Evolutionary conservation across 768 basidiomycete species (phyloP).

Genomic region (Phylloporus rhodoxanthus): DNA sequence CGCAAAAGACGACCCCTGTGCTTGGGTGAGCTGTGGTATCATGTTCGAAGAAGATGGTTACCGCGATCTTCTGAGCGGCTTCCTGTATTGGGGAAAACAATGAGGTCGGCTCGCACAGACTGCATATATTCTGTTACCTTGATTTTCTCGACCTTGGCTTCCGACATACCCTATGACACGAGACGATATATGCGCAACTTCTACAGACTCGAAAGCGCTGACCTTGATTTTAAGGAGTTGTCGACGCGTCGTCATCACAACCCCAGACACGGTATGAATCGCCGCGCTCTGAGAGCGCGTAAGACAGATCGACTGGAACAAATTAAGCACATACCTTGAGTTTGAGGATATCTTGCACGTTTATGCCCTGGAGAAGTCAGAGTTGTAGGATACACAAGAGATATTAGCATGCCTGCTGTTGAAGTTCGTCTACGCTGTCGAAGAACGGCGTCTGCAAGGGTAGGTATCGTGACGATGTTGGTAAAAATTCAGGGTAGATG

Average conservation of each 20-base stretch:
- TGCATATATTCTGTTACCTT: constrained; percentile 47
- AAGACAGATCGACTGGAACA: not conserved
- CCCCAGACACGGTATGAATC: constrained; percentile 80
- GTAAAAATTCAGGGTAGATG: not conserved
- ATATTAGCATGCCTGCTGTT: constrained; percentile 56
- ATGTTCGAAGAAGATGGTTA: constrained; percentile 20
- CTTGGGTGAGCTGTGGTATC: not conserved
- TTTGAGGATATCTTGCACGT: constrained; percentile 91
- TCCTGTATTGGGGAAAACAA: constrained; percentile 47
- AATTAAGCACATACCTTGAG: constrained; percentile 54
- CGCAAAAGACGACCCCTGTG: constrained; percentile 83
- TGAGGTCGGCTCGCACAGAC: not conserved
- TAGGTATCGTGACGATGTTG: not conserved
- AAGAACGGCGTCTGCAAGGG: constrained; percentile 53
- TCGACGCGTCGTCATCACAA: constrained; percentile 86
- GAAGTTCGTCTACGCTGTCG: constrained; percentile 78
- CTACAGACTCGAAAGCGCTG: constrained; percentile 1
- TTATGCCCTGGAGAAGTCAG: constrained; percentile 65
- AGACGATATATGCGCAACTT: not conserved
- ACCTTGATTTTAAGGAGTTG: constrained; percentile 94
- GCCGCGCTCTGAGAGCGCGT: constrained; percentile 52
- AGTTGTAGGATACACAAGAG: constrained; percentile 3
- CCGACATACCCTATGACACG: constrained; percentile 74
- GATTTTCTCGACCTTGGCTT: constrained; percentile 96
- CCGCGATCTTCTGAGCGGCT: constrained; percentile 83